These are phyloP conservation scores for Cenchrus americanus DNA, from an alignment of 176 grass and related monocot species.

Conservation along the genomic window DNA sequence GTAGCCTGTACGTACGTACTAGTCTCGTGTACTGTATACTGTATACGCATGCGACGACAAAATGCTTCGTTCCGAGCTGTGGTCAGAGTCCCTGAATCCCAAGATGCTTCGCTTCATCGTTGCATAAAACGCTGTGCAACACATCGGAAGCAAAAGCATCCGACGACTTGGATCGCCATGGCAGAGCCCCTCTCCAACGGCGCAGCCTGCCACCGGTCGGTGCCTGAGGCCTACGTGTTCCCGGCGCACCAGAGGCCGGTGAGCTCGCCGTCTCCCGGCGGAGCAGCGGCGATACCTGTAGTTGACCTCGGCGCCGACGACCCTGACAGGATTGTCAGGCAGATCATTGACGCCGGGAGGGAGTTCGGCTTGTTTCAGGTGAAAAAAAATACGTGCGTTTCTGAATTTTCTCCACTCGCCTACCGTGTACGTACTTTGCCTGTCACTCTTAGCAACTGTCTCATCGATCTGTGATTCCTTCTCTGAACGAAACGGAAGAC, in stretches of 20 bases:
- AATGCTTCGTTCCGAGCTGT: neutral
- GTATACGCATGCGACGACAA: neutral
- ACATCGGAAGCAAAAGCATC: neutral
- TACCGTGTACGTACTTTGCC: too few species aligned
- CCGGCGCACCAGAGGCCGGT: constrained; percentile 12
- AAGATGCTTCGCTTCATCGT: constrained; percentile 21
- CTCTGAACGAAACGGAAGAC: neutral
- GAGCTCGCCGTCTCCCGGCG: neutral
- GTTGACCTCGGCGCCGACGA: constrained; percentile 32
- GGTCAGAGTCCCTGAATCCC: neutral
- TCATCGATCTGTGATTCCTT: neutral
- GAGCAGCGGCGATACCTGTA: neutral
- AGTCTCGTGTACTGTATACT: neutral
- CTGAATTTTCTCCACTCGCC: neutral
- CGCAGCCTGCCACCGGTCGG: neutral
- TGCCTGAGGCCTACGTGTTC: constrained; percentile 26
- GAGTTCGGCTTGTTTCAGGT: constrained; percentile 46
- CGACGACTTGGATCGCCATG: neutral
- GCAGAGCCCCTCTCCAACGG: constrained; percentile 37
- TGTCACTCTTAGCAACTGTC: neutral
- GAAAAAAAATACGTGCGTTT: neutral
- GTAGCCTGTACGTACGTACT: neutral
- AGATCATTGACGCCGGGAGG: constrained; percentile 34
- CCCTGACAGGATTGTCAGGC: neutral
- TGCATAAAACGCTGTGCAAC: neutral